Evolutionary conservation across 202 grass and related monocot species (phyloP), one percentile per base, ranked within the genome.

Genomic region (Sporobolus alterniflorus): DNA sequence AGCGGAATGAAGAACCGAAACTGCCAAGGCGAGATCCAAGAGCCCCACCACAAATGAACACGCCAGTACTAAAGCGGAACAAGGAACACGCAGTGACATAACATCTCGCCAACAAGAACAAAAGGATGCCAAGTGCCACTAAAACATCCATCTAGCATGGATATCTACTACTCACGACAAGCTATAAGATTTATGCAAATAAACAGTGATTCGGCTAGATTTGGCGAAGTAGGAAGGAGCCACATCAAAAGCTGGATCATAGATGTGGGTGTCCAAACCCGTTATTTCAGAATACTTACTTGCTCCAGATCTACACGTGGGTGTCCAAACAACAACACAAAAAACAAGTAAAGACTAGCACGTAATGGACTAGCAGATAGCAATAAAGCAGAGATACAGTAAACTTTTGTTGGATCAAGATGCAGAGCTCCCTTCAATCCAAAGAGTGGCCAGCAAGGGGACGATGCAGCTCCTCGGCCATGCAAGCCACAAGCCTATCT

Each of bases 361-460:
- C n/a, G n/a, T n/a, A n/a, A n/a, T n/a, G n/a, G n/a, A n/a, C 6
- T 1, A 2, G 18, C 20, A 56, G 12, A 8, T 56, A 56, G 2
- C 9, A 24, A 11, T 11, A 55, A n/a, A n/a, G n/a, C n/a, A n/a
- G n/a, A n/a, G n/a, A n/a, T n/a, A n/a, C n/a, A n/a, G n/a, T n/a
- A n/a, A n/a, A n/a, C n/a, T n/a, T 16, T 26, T 14, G 2, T 28
- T 3, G 18, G 83, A 74, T 65, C 32, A 73, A 71, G 83, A 86
- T 67, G 90, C 88, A 97, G 94, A 94, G 94, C 94, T 97, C 94
- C 94, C 94, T 94, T 97, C 94, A 97, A 97, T 94, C 94, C 91
- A 97, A 97, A 97, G 63, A 94, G 86, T 40, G 94, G 88, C 78
- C 82, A 84, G 86, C 73, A n/a, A 76, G 82, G 85, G 87, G 79